Base-by-base conservation (phyloP, 2,329 filamentous ascomycete genomes). In the Plectosphaerella cucumerina region DNA sequence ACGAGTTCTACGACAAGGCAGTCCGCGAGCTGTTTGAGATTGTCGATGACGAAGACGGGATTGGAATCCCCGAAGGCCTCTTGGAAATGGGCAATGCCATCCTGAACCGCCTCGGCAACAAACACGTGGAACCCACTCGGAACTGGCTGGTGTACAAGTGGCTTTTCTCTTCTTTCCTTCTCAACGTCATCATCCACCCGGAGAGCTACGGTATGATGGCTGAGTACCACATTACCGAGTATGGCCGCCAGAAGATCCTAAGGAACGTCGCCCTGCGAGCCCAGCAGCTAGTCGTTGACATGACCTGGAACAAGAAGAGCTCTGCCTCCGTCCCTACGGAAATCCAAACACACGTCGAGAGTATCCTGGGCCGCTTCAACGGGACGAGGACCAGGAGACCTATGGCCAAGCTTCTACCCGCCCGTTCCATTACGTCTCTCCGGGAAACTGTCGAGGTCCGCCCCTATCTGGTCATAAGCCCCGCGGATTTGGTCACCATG, bases 191-290 rank as follows among this genome's bases (percentile, higher is more conserved):
- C 62, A 89, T 90, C 45, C 89, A 94, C 62, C 94, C 94, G 11
- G 94, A 99, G 78, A 91, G 79, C 48, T 79, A 84, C 58, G 82
- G 83, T 50, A 82, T 88, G 72, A 86, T 97, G 74, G 81, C 90
- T 51, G 90, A 96, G 61, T 93, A 96, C 66, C 90, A 96, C 70
- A 90, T 97, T 60, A 92, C 89, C 47, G 90, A 95, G 59, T 90
- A 93, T 68, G 91, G 90, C 41, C 84, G 94, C 42, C 89, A 96
- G 62, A 92, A 86, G 67, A 87, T 88, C 51, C 72, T 88, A 50
- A 86, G 85, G 61, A 87, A 93, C 64, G 86, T 97, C 51, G 90
- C 88, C 50, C 84, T 88, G 65, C 84, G 87, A 55, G 87, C 89
- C 47, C 87, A 92, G 63, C 86, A 88, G 61, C 80, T 89, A 56